Base-by-base conservation (phyloP, 2,329 filamentous ascomycete species). In the Tympanopsis confertula region DNA sequence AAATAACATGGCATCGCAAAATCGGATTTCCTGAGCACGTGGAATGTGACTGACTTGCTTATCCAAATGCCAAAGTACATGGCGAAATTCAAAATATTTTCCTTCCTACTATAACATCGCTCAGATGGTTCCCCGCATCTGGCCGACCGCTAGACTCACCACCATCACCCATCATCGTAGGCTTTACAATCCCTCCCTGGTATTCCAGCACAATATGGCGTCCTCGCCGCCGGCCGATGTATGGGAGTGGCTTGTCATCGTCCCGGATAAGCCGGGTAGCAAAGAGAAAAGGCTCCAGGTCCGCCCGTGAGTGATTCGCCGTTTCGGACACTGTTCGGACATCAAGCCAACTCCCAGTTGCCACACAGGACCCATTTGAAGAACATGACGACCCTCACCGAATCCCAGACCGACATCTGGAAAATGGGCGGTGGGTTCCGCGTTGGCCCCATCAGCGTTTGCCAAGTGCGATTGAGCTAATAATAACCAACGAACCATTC, bases 241-340 rank as follows among this genome's bases (percentile, higher is more conserved):
- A 51, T 69, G 62, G 42, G 77, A 84, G 56, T 86, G 78, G 65
- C 69, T 86, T 26, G 77, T 80, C 47, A 65, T 86, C 41, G 52
- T 84, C 26, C 81, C 78, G 12, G 81, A 86, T 56, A 72, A 76
- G 55, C 69, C 76, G 2, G 75, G 70, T 29, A 63, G 57, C 15
- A 58, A 69, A 41, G 66, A 66, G 45, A 81, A 80, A 65, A 66
- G 81, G 39, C 58, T 83, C 19, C 70, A 75, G 46, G 66, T 77
- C 35, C 65, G 75, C 44, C 55, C 64, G 74, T 79, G 54, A 48
- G 71, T 62, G 5, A 2, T 5, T 20, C 4, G 2, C 20, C 15
- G 12, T 24, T 14, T 12, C 26, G 2, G 12, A 0, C 15, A 7
- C 30, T 12, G 18, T 13, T 12, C 18, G 12, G 12, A 37, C 12